Percentiles rank a stretch among this genome's conserved stretches.
These are phyloP conservation scores for Uronychia setigera DNA, from an alignment of 73 alveolate genomes.

Conservation along the genomic window DNA sequence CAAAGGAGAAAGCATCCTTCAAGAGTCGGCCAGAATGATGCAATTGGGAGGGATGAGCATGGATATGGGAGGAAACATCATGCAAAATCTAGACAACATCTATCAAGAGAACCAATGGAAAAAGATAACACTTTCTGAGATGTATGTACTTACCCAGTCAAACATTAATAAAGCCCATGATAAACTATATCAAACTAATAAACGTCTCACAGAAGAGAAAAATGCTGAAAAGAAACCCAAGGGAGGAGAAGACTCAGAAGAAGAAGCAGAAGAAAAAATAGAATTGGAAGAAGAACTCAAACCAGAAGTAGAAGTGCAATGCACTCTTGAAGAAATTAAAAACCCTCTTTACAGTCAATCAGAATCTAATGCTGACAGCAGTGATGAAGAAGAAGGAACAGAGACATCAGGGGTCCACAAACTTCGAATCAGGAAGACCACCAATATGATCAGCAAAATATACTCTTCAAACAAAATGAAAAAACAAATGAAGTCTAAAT, in stretches of 20 bases:
- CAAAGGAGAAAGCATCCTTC: constrained; percentile 1
- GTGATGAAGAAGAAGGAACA: neutral
- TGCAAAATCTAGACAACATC: neutral
- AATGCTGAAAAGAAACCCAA: neutral
- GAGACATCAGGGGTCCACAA: neutral
- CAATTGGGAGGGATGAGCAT: neutral
- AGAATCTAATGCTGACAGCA: too few species aligned
- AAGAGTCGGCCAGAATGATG: neutral
- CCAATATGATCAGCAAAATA: neutral
- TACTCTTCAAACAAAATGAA: too few species aligned
- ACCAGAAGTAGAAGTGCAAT: neutral
- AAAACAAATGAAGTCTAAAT: neutral
- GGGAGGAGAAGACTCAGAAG: neutral
- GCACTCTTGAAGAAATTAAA: too few species aligned
- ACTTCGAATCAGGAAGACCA: neutral
- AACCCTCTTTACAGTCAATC: neutral
- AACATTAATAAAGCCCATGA: neutral
- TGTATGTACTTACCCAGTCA: neutral
- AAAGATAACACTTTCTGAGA: neutral
- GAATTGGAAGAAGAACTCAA: neutral
- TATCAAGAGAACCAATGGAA: neutral
- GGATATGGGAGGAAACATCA: neutral
- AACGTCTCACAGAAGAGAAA: neutral
- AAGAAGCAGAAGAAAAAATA: neutral
- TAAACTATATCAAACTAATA: neutral